Percentiles rank a stretch among this genome's conserved stretches.
Conservation (phyloP, 768 basidiomycete species). For the Sarcodon sp. region DNA sequence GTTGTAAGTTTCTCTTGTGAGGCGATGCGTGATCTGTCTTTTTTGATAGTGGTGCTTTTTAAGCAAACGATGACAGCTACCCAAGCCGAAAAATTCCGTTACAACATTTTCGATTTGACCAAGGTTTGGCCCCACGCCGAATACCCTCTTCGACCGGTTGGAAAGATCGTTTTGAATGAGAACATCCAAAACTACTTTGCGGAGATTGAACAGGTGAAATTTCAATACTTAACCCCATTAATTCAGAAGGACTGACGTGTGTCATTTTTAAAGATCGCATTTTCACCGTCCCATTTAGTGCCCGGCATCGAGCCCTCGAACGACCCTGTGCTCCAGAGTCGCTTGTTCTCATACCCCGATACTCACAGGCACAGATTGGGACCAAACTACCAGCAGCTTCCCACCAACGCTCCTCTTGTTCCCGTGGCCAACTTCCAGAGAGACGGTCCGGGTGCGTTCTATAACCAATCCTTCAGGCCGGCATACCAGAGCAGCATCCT, state of each 20-base stretch:
- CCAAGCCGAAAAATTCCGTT: constrained; percentile 83
- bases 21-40: neutral
- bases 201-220: constrained; percentile 80
- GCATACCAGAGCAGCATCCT: constrained; percentile 77
- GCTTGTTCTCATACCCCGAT: constrained; percentile 91
- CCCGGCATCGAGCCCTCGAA: constrained; percentile 85
- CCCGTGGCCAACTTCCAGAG: constrained; percentile 89
- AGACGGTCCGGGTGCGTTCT: constrained; percentile 54
- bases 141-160: constrained; percentile 81
- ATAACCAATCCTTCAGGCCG: constrained; percentile 75
- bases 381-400: constrained; percentile 72
- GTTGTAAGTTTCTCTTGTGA: constrained; percentile 37
- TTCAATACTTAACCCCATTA: constrained; percentile 17
- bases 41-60: constrained; percentile 4
- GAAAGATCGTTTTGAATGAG: constrained; percentile 73
- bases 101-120: constrained; percentile 85
- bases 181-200: constrained; percentile 84
- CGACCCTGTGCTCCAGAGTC: constrained; percentile 89
- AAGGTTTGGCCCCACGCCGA: constrained; percentile 86
- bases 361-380: constrained; percentile 82
- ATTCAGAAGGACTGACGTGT: constrained; percentile 1
- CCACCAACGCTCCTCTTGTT: constrained; percentile 68
- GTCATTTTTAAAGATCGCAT: constrained; percentile 39
- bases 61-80: constrained; percentile 89
- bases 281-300: constrained; percentile 78